Evolutionary conservation across 345 rosid genomes (phyloP).

Genomic region (Garcia nutans): DNA sequence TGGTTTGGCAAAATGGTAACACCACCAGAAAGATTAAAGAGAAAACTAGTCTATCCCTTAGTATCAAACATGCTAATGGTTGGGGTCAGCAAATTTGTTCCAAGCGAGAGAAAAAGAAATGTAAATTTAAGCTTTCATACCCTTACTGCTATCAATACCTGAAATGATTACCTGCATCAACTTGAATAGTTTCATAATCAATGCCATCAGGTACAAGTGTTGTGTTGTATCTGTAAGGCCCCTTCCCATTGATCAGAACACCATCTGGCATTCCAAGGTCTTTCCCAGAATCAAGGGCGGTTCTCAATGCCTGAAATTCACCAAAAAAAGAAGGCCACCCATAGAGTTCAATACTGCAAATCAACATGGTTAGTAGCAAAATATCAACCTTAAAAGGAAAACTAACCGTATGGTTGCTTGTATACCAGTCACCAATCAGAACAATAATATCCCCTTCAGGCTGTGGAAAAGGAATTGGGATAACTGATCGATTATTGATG

Average conservation of each 20-base stretch:
- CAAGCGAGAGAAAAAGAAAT: background rate
- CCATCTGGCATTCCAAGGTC: slow-evolving; percentile 97
- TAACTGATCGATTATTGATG: slow-evolving; percentile 55
- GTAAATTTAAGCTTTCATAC: background rate
- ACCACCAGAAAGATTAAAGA: background rate
- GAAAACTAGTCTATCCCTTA: background rate
- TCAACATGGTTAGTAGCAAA: background rate
- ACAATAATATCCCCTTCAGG: slow-evolving; percentile 76
- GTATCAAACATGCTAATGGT: slow-evolving; percentile 3
- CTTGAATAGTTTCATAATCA: slow-evolving; percentile 57
- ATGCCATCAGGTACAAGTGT: slow-evolving; percentile 79
- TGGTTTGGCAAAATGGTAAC: background rate
- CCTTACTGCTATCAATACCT: background rate
- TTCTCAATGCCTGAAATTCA: slow-evolving; percentile 61
- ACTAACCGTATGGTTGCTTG: slow-evolving; percentile 71
- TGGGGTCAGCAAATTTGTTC: slow-evolving; percentile 1
- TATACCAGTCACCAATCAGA: slow-evolving; percentile 89
- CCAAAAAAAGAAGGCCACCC: background rate
- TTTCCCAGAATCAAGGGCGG: slow-evolving; percentile 67
- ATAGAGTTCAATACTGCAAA: slow-evolving; percentile 12
- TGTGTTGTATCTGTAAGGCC: slow-evolving; percentile 74
- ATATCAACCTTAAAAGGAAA: background rate
- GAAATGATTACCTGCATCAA: slow-evolving; percentile 60
- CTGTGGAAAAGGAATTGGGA: slow-evolving; percentile 69
- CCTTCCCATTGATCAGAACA: slow-evolving; percentile 93